Conservation (phyloP, 2,329 filamentous ascomycete species). For the Epichloe bromicola region DNA sequence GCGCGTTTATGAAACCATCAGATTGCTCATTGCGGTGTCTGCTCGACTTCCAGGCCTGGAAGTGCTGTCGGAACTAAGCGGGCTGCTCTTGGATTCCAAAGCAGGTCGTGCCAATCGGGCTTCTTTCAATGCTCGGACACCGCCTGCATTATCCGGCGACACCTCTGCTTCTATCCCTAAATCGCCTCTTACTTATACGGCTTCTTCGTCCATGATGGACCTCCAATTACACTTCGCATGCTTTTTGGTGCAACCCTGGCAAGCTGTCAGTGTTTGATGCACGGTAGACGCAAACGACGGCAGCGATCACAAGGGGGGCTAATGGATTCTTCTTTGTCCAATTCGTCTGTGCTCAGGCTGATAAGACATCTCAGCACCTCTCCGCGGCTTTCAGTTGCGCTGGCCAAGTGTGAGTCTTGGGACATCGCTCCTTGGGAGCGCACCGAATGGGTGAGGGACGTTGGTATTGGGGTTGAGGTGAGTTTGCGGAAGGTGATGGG, state of each 20-base stretch:
- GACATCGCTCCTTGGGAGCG: too few relatives aligned
- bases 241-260: constrained; percentile 78
- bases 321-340: too few relatives aligned
- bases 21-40: constrained; percentile 5
- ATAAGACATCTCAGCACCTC: too few relatives aligned
- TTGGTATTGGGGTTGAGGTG: too few relatives aligned
- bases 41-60: constrained; percentile 7
- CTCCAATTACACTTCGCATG: constrained; percentile 47
- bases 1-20: background rate
- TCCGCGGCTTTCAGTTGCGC: too few relatives aligned
- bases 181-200: constrained; percentile 18
- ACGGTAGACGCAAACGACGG: constrained; percentile 65
- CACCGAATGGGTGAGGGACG: too few relatives aligned
- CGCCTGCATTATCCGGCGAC: constrained; percentile 7
- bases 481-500: too few relatives aligned
- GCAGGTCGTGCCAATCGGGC: background rate
- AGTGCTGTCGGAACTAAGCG: background rate
- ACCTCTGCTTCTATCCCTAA: constrained; percentile 9
- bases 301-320: constrained; percentile 66
- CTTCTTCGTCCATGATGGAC: constrained; percentile 40
- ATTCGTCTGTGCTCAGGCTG: too few relatives aligned
- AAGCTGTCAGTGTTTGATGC: constrained; percentile 73
- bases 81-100: background rate
- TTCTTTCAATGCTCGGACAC: constrained; percentile 2
- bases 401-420: too few relatives aligned